These are phyloP conservation scores for Priceomyces medius DNA, from an alignment of 805 yeast species.

Conservation along the genomic window DNA sequence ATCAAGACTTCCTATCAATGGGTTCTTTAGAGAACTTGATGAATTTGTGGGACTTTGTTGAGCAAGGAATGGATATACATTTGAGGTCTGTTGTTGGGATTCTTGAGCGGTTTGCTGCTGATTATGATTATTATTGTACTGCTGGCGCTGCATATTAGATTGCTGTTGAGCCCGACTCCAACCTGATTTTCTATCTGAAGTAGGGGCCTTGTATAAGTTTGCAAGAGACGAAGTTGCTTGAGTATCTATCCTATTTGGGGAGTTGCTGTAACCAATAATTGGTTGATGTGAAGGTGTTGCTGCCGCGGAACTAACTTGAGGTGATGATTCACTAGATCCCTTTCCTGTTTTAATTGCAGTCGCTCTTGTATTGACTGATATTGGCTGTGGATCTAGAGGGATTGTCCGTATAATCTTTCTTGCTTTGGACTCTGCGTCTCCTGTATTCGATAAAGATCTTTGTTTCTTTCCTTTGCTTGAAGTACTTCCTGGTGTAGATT, in stretches of 20 bases:
- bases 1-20: constrained; percentile 24
- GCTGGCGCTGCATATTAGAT: background rate
- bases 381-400: constrained; percentile 83
- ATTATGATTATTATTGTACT: background rate
- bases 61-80: constrained; percentile 2
- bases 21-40: background rate
- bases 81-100: background rate
- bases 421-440: constrained; percentile 69
- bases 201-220: background rate
- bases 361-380: constrained; percentile 42
- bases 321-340: constrained; percentile 32
- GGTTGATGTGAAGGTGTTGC: constrained; percentile 9
- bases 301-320: constrained; percentile 15
- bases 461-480: constrained; percentile 38
- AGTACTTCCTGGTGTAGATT: constrained; percentile 39
- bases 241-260: background rate
- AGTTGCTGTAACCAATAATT: background rate
- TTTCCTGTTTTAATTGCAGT: constrained; percentile 36
- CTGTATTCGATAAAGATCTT: constrained; percentile 52
- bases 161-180: background rate
- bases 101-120: too few relatives aligned
- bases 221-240: background rate
- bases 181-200: background rate
- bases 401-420: constrained; percentile 73
- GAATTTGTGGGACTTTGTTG: background rate